Conservation (phyloP, 495 filamentous ascomycete species). For the Penicillium turbatum region DNA sequence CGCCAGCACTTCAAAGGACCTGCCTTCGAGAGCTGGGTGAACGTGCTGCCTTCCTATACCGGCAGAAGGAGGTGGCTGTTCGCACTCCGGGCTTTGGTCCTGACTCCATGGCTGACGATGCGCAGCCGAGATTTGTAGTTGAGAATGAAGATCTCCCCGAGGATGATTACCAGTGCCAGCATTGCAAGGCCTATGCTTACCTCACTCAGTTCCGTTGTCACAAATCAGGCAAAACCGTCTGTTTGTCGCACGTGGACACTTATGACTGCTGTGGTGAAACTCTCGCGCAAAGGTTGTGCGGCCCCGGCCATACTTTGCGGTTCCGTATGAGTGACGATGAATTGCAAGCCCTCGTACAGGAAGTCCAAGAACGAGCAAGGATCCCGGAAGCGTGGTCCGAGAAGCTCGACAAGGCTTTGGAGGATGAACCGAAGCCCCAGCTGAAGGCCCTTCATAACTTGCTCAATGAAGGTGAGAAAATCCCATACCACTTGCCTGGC, state of each 20-base stretch:
- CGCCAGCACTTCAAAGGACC: constrained; percentile 77
- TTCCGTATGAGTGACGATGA: constrained; percentile 72
- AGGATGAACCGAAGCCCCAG: constrained; percentile 75
- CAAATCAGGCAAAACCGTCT: constrained; percentile 70
- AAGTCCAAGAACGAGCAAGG: constrained; percentile 78
- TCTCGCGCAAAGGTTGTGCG: constrained; percentile 55
- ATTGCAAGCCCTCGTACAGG: constrained; percentile 62
- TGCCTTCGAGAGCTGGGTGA: constrained; percentile 65
- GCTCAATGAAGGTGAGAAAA: constrained; percentile 92
- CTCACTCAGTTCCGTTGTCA: constrained; percentile 85
- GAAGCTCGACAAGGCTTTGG: constrained; percentile 78
- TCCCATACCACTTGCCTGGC: constrained; percentile 85
- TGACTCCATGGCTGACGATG: constrained; percentile 29
- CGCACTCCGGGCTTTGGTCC: constrained; percentile 41
- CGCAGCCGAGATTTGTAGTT: constrained; percentile 44
- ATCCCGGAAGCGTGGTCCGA: constrained; percentile 87
- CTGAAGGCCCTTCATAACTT: constrained; percentile 82
- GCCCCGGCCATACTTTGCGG: constrained; percentile 61
- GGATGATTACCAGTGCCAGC: constrained; percentile 83
- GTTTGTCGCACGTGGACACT: constrained; percentile 69
- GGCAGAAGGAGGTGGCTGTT: constrained; percentile 53
- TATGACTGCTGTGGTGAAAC: constrained; percentile 72
- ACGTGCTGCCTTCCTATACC: constrained; percentile 61
- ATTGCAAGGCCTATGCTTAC: constrained; percentile 91
- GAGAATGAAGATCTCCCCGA: constrained; percentile 75